These are phyloP conservation scores for Peltaster fructicola DNA, from an alignment of 2,329 filamentous ascomycete genomes.

Conservation along the genomic window DNA sequence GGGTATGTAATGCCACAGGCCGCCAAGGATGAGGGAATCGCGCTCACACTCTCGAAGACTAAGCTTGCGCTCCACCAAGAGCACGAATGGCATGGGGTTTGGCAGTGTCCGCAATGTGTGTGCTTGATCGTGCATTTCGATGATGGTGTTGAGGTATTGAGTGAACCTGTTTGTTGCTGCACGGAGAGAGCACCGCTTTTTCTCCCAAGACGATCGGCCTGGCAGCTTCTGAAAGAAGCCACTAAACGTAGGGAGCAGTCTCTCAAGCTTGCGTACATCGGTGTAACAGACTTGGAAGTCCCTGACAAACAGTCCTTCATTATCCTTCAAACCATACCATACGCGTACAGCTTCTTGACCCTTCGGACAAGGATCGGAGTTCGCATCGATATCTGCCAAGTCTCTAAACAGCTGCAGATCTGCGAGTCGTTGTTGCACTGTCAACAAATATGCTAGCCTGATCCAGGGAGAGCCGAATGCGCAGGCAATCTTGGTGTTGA, in stretches of 20 bases:
- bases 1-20: constrained; percentile 62
- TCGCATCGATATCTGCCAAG: constrained; percentile 45
- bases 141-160: constrained; percentile 38
- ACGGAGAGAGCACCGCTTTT: constrained; percentile 52
- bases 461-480: constrained; percentile 73
- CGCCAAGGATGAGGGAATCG: constrained; percentile 43
- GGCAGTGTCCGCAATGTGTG: constrained; percentile 22
- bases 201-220: constrained; percentile 29
- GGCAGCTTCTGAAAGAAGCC: constrained; percentile 41
- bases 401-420: constrained; percentile 53
- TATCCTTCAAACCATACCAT: constrained; percentile 64
- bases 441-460: constrained; percentile 68
- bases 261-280: constrained; percentile 55
- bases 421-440: constrained; percentile 47
- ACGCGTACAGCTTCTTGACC: constrained; percentile 36
- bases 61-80: constrained; percentile 42
- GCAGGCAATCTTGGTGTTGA: constrained; percentile 46
- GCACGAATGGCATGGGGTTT: constrained; percentile 44
- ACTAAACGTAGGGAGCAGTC: constrained; percentile 53
- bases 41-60: constrained; percentile 45
- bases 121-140: constrained; percentile 32
- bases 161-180: constrained; percentile 40
- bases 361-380: constrained; percentile 40
- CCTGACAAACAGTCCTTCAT: constrained; percentile 45
- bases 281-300: constrained; percentile 60